Percentiles rank a stretch among this genome's conserved stretches.
Conservation (phyloP, 805 yeast species). For the Suhomyces prunicola region DNA sequence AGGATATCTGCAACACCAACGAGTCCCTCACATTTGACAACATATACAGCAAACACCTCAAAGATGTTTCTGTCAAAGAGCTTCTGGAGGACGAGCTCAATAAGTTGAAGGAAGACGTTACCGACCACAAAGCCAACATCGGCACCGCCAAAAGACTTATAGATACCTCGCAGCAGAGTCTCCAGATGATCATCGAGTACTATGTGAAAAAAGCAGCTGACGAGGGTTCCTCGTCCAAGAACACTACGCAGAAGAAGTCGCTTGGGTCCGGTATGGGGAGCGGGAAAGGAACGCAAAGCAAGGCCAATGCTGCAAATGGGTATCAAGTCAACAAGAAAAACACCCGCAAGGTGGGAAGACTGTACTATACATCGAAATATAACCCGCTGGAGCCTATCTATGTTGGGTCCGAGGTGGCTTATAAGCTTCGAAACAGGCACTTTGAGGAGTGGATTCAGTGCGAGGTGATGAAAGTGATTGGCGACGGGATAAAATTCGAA, state of each 20-base stretch:
- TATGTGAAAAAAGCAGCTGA: constrained; percentile 17
- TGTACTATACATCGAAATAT: constrained; percentile 51
- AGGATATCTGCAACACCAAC: constrained; percentile 63
- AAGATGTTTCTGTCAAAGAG: constrained; percentile 24
- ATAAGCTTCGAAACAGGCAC: constrained; percentile 64
- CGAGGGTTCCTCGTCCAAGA: constrained; percentile 5
- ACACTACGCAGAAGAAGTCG: constrained; percentile 8
- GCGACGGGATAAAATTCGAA: constrained; percentile 72
- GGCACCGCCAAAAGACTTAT: constrained; percentile 45
- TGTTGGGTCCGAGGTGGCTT: constrained; percentile 85
- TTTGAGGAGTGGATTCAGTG: constrained; percentile 97
- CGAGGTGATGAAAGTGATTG: constrained; percentile 72
- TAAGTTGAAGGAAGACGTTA: constrained; percentile 38
- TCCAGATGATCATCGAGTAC: constrained; percentile 42
- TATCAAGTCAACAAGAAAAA: constrained; percentile 9
- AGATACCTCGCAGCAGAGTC: constrained; percentile 42
- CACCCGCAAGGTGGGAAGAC: constrained; percentile 36
- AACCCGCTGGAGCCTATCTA: constrained; percentile 57
- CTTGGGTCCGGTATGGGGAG: background rate
- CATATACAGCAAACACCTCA: constrained; percentile 21
- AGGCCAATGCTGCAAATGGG: background rate
- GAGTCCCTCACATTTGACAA: constrained; percentile 52
- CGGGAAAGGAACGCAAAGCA: background rate
- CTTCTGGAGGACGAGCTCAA: constrained; percentile 38
- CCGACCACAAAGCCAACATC: constrained; percentile 55